These are phyloP conservation scores for Polytrichum formosum DNA, from an alignment of 225 moss, liverwort and hornwort species.

Conservation along the genomic window DNA sequence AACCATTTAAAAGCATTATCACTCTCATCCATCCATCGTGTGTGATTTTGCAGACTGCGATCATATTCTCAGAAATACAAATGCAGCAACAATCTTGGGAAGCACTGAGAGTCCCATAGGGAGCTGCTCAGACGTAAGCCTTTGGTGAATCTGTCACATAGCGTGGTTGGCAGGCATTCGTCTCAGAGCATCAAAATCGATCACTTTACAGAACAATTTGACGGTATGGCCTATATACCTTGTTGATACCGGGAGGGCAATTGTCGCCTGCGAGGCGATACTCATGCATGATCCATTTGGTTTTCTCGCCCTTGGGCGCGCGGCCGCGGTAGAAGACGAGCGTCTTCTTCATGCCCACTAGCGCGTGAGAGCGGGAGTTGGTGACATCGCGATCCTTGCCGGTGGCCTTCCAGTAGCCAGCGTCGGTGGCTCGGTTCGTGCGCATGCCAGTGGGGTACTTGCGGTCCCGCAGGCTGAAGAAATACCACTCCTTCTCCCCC, in stretches of 20 bases:
- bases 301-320: conserved; percentile 11
- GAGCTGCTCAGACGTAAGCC: too few relatives aligned
- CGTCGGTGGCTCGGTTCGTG: conserved; percentile 8
- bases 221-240: background rate
- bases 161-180: too few relatives aligned
- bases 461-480: conserved; percentile 10
- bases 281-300: conserved; percentile 12
- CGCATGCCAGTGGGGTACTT: conserved; percentile 9
- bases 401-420: conserved; percentile 10
- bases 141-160: too few relatives aligned
- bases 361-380: background rate
- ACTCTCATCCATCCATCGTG: too few relatives aligned
- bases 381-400: conserved; percentile 6
- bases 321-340: conserved; percentile 8
- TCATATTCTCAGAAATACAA: too few relatives aligned
- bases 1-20: too few relatives aligned
- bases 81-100: too few relatives aligned
- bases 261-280: conserved; percentile 3
- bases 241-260: background rate
- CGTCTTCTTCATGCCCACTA: conserved; percentile 11
- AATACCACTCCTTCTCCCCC: conserved; percentile 8
- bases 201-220: too few relatives aligned
- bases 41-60: too few relatives aligned
- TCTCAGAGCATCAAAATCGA: too few relatives aligned
- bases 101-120: too few relatives aligned